Evolutionary conservation across 208 protist species (phyloP), one percentile per base, ranked within the genome.

Genomic region (Wallacemonas rigidus): DNA sequence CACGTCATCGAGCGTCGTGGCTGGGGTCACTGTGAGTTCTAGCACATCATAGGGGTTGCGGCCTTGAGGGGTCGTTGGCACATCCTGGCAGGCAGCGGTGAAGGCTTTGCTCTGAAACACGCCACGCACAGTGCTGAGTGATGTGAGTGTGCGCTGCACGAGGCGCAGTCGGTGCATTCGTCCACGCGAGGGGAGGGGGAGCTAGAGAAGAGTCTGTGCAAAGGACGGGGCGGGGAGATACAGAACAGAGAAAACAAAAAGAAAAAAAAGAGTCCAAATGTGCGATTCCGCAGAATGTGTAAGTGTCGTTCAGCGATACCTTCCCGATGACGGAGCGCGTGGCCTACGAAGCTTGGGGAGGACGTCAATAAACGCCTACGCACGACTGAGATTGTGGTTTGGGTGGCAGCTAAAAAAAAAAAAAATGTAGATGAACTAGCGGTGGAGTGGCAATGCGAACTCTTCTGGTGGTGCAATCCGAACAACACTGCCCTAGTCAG

Each of bases 31-130:
- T 14, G 87, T 89, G 26, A 97, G 72, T 69, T 97, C 86, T 39
- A 97, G 85, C 47, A 97, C 91, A 75, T 95, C 90, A 71, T 97
- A 97, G 12, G 93, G 93, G 74, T 97, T 97, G 39, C 83, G 77
- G 41, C 93, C 93, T 39, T 83, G 82, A 9, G 90, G 91, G 38
- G 93, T 97, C 2, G 67, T 89, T 15, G 93, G 93, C 53, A 97
- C 51, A 39, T 93, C 88, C 51, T 86, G 82, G 58, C 82, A 91
- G 1, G 90, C 92, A 44, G 75, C 81, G 45, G 81, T 63, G 72
- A 94, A 94, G 60, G 92, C 82, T 53, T 89, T 92, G 64, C 87
- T 90, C 69, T 97, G 92, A 64, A 90, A 92, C 17, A 94, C 86
- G 60, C 68, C 73, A 17, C 91, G 81, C 69, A 77, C 68, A 1